Evolutionary conservation across 306 rosid genomes (phyloP).

Genomic region (Prunus persica): DNA sequence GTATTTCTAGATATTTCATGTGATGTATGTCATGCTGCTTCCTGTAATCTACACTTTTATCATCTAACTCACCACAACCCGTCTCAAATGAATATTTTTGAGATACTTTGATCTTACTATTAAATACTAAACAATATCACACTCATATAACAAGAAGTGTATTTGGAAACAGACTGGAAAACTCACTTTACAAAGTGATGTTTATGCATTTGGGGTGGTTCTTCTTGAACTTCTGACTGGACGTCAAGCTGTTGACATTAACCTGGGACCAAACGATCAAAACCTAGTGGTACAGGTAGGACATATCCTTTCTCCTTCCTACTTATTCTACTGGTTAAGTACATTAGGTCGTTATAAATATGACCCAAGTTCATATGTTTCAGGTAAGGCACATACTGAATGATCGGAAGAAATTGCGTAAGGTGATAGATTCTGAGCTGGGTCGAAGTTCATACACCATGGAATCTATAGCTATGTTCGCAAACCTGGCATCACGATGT

Average conservation of each 20-base stretch:
- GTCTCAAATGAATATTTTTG: background rate
- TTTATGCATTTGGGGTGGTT: conserved; percentile 96
- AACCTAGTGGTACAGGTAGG: conserved; percentile 88
- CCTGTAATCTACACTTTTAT: background rate
- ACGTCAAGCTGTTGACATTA: conserved; percentile 87
- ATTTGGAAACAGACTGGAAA: conserved; percentile 75
- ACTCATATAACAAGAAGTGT: background rate
- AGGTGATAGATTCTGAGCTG: conserved; percentile 82
- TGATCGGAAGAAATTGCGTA: conserved; percentile 73
- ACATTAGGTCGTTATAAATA: background rate
- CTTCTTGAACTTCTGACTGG: conserved; percentile 96
- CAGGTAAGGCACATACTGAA: conserved; percentile 80
- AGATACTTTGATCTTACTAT: background rate
- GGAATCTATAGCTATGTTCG: conserved; percentile 81
- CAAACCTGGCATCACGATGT: conserved; percentile 90
- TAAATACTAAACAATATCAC: background rate
- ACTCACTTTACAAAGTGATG: conserved; percentile 94
- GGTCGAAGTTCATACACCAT: conserved; percentile 69
- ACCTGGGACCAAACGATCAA: conserved; percentile 85
- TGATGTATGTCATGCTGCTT: background rate
- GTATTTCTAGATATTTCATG: background rate
- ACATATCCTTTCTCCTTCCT: background rate
- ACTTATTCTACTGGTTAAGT: background rate
- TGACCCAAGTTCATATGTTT: conserved; percentile 9
- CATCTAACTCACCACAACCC: background rate